Evolutionary conservation across 192 early-diverging fungal species (phyloP), one percentile per base, ranked within the genome.

Genomic region (Umbelopsis sp.): DNA sequence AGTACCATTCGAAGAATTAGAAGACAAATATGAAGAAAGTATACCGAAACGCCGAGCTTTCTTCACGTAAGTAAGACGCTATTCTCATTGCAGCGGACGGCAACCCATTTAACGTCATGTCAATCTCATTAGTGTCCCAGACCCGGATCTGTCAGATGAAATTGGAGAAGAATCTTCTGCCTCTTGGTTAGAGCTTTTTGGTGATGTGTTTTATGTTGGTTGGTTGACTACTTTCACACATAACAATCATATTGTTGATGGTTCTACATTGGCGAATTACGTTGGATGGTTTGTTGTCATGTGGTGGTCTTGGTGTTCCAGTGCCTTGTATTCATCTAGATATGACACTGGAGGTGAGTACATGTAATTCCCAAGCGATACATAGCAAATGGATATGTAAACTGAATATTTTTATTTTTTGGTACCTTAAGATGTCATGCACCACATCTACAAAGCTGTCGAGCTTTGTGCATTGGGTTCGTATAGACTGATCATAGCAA

Each of bases 201-300:
- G 77, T 47, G 83, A 85, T 51, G 71, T 85, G 4, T 74, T 85
- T 17, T 85, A 83, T 41, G 81, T 85, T 0, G 83, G 79, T 29
- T 78, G 76, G 76, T 36, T 78, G 14, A 78, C 53, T 67, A 73
- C 77, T 5, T 85, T 85, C 59, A 85, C 83, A 6, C 83, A 85
- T 50, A 66, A 68, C 22, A 73, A 82, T 43, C 83, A 82, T 54
- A 85, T 85, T 29, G 71, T 74, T 20, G 70, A 72, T 22, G 36
- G 65, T 3, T 10, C 36, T 16, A 72, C 77, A 14, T 53, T 85
- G 41, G 74, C 66, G 8, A 73, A 72, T 44, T 85, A 78, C 53
- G 76, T 44, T 9, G 71, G 66, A 20, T 78, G 76, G 76, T 78
- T 78, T 53, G 76, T 78, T 22, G 72, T 78, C 6, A 78, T 78